These are phyloP conservation scores for Posidonia australis DNA, from an alignment of 106 monocot species.

Conservation along the genomic window DNA sequence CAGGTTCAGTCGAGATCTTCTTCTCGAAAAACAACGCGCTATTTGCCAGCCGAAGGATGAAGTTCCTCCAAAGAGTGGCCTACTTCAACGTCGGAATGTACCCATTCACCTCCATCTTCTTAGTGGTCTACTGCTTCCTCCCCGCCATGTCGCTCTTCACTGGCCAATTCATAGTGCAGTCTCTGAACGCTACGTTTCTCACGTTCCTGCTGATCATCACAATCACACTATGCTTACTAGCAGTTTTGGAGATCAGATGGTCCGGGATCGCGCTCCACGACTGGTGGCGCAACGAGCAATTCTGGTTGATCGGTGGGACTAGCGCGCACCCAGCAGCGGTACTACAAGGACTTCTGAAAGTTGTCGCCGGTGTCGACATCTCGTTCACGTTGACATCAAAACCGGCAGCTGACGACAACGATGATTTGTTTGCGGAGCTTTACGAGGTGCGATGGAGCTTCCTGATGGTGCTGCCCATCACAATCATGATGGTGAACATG, in stretches of 20 bases:
- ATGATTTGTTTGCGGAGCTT: slow-evolving; percentile 59
- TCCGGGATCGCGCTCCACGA: slow-evolving; percentile 88
- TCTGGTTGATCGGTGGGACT: slow-evolving; percentile 94
- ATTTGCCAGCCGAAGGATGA: slow-evolving; percentile 74
- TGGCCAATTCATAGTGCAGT: slow-evolving; percentile 89
- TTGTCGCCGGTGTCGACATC: slow-evolving; percentile 85
- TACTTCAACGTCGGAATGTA: slow-evolving; percentile 93
- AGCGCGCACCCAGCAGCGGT: slow-evolving; percentile 93
- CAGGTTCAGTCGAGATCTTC: slow-evolving; percentile 99
- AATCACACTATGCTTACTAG: slow-evolving; percentile 68
- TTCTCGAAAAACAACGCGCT: slow-evolving; percentile 92
- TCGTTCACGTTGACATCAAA: slow-evolving; percentile 90
- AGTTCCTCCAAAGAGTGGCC: slow-evolving; percentile 75
- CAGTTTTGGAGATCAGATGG: slow-evolving; percentile 86
- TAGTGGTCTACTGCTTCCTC: slow-evolving; percentile 73
- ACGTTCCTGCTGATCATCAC: slow-evolving; percentile 64
- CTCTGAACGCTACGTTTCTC: slow-evolving; percentile 49
- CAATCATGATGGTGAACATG: slow-evolving; percentile 93
- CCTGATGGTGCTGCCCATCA: slow-evolving; percentile 88
- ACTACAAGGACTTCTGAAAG: slow-evolving; percentile 83
- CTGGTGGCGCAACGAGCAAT: slow-evolving; percentile 99
- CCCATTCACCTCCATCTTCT: slow-evolving; percentile 86
- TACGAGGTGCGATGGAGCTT: slow-evolving; percentile 86
- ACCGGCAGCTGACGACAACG: slow-evolving; percentile 37
- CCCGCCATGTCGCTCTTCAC: slow-evolving; percentile 88